A percentile compares a stretch with the other conserved stretches of the same genome.
Conservation (phyloP, 208 protist genomes). For the Crithidia fasciculata region DNA sequence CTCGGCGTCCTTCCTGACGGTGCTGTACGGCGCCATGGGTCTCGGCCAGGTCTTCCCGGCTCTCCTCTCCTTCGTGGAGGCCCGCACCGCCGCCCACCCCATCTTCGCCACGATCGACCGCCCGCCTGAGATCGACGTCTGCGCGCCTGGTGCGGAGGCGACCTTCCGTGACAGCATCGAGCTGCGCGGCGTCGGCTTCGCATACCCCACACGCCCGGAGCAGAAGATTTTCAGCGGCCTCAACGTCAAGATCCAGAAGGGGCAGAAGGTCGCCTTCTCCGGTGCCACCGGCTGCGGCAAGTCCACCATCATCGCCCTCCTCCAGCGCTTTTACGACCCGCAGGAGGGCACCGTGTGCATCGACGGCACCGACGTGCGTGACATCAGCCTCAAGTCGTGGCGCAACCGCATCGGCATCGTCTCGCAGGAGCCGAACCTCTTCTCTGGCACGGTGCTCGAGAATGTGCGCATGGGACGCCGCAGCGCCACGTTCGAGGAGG, state of each 20-base stretch:
- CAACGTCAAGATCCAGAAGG: constrained; percentile 61
- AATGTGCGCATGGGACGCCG: constrained; percentile 77
- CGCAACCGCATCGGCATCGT: constrained; percentile 80
- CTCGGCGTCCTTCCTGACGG: constrained; percentile 57
- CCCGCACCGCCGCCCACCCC: constrained; percentile 70
- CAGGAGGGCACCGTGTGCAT: constrained; percentile 52
- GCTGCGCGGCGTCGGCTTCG: constrained; percentile 71
- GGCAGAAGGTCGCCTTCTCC: constrained; percentile 82
- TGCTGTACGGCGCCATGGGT: constrained; percentile 68
- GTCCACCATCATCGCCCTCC: constrained; percentile 72
- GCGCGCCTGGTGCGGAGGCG: constrained; percentile 37
- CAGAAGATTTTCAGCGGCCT: constrained; percentile 68
- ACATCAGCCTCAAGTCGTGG: constrained; percentile 59
- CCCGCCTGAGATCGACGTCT: constrained; percentile 59
- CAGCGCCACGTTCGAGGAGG: constrained; percentile 72
- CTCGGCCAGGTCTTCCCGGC: constrained; percentile 66
- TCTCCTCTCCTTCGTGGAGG: constrained; percentile 67
- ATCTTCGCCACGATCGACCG: constrained; percentile 86
- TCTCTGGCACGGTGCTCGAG: constrained; percentile 67
- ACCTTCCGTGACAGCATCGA: constrained; percentile 53
- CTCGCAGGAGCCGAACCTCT: constrained; percentile 86
- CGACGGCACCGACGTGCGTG: constrained; percentile 71
- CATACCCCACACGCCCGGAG: constrained; percentile 84
- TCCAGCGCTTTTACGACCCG: constrained; percentile 90
- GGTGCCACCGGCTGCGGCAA: constrained; percentile 86